These are phyloP conservation scores for Aspergillus eucalypticola DNA, from an alignment of 2,329 filamentous ascomycete genomes.

Conservation along the genomic window DNA sequence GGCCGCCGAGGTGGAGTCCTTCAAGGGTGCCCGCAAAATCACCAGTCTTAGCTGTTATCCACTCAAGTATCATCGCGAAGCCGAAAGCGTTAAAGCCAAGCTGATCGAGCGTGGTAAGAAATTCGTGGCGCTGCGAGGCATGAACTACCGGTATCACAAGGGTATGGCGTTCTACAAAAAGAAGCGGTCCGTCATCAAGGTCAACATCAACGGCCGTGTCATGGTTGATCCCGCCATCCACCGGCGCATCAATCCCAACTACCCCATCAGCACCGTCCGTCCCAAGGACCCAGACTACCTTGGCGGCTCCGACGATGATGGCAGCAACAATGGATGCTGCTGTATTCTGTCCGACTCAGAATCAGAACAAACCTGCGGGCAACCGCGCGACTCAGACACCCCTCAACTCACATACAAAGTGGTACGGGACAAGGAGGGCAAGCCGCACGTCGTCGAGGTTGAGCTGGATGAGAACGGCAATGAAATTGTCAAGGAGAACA, in stretches of 20 bases:
- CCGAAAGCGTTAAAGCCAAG: constrained; percentile 62
- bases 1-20: constrained; percentile 68
- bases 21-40: constrained; percentile 81
- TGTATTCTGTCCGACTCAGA: constrained; percentile 38
- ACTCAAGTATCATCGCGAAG: constrained; percentile 74
- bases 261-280: constrained; percentile 72
- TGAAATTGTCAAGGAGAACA: constrained; percentile 57
- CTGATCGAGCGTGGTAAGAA: constrained; percentile 81
- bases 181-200: constrained; percentile 71
- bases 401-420: constrained; percentile 53
- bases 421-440: constrained; percentile 55
- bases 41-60: constrained; percentile 76
- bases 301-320: constrained; percentile 47
- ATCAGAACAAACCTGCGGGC: constrained; percentile 41
- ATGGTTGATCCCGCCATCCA: constrained; percentile 87
- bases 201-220: constrained; percentile 81
- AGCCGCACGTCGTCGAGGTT: constrained; percentile 54
- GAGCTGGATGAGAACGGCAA: constrained; percentile 57
- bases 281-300: constrained; percentile 68
- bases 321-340: constrained; percentile 45
- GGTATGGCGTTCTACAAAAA: constrained; percentile 84
- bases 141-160: constrained; percentile 79
- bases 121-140: constrained; percentile 77
- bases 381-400: constrained; percentile 35
- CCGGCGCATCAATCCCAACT: constrained; percentile 82